These are phyloP conservation scores for Phragmites australis DNA, from an alignment of 176 grass and related monocot genomes.

Conservation along the genomic window DNA sequence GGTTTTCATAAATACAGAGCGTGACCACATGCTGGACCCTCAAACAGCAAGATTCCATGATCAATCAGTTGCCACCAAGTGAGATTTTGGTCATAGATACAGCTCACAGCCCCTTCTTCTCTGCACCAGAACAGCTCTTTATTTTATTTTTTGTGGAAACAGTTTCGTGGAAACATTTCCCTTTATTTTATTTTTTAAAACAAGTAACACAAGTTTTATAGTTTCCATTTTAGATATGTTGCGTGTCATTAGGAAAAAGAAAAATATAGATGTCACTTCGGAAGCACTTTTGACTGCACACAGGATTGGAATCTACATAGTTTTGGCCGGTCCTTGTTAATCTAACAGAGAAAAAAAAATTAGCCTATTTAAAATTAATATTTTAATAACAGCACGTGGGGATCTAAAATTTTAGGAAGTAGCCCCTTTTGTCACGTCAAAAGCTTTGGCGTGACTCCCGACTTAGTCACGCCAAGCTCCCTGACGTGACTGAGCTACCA, in stretches of 20 bases:
- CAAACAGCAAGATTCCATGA: conserved; percentile 71
- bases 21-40: conserved; percentile 56
- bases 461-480: no score
- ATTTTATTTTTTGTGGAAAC: conserved; percentile 14
- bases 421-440: no score
- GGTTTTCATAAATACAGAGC: conserved; percentile 58
- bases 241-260: neutral
- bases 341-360: no score
- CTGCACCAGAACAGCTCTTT: conserved; percentile 50
- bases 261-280: neutral
- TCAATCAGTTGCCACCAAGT: conserved; percentile 67
- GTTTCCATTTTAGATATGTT: neutral
- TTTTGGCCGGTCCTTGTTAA: neutral
- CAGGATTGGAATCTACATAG: neutral
- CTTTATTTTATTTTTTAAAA: neutral
- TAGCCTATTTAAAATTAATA: no score
- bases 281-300: neutral
- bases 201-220: conserved; percentile 11
- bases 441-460: no score
- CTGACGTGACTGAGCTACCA: no score
- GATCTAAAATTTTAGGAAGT: no score
- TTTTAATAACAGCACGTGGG: no score
- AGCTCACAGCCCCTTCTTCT: conserved; percentile 76
- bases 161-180: neutral
- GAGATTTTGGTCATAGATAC: conserved; percentile 59